Evolutionary conservation across 2,329 filamentous ascomycete genomes (phyloP).

Genomic region (Bertia moriformis): DNA sequence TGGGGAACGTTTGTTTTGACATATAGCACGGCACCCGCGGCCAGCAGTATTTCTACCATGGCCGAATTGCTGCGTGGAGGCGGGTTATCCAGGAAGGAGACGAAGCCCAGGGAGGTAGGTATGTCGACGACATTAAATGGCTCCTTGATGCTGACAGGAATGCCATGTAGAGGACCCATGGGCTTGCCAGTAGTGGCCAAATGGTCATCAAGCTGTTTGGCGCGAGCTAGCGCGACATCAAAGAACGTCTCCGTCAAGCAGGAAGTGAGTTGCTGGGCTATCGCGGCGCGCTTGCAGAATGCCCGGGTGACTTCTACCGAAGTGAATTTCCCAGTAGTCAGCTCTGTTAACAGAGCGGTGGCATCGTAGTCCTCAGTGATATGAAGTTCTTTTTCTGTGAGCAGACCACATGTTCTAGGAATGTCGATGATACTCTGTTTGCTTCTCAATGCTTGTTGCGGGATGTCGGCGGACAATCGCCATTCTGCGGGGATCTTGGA

Average conservation of each 20-base stretch:
- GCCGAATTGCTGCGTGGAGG: slow-evolving; percentile 11
- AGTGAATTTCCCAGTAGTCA: background rate
- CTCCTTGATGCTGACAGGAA: slow-evolving; percentile 38
- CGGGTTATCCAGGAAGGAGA: slow-evolving; percentile 5
- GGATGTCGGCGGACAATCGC: background rate
- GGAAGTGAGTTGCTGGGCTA: slow-evolving; percentile 24
- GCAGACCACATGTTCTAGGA: background rate
- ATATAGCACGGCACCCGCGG: slow-evolving; percentile 29
- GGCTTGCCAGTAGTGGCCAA: slow-evolving; percentile 17
- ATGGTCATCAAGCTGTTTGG: slow-evolving; percentile 23
- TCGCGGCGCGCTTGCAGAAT: slow-evolving; percentile 28
- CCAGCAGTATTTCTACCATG: slow-evolving; percentile 24
- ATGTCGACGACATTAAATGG: slow-evolving; percentile 8
- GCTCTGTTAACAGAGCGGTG: background rate
- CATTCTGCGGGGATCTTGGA: background rate
- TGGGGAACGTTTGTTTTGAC: slow-evolving; percentile 39
- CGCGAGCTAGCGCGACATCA: slow-evolving; percentile 22
- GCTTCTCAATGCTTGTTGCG: background rate
- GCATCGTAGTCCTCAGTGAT: background rate
- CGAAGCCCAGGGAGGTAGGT: slow-evolving; percentile 8
- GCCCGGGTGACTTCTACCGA: slow-evolving; percentile 19
- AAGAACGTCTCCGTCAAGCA: slow-evolving; percentile 31
- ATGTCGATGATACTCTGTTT: background rate
- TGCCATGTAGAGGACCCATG: slow-evolving; percentile 41
- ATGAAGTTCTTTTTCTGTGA: background rate